These are phyloP conservation scores for Syncephalastrum sp. DNA, from an alignment of 371 early-diverging fungal genomes.

Conservation along the genomic window DNA sequence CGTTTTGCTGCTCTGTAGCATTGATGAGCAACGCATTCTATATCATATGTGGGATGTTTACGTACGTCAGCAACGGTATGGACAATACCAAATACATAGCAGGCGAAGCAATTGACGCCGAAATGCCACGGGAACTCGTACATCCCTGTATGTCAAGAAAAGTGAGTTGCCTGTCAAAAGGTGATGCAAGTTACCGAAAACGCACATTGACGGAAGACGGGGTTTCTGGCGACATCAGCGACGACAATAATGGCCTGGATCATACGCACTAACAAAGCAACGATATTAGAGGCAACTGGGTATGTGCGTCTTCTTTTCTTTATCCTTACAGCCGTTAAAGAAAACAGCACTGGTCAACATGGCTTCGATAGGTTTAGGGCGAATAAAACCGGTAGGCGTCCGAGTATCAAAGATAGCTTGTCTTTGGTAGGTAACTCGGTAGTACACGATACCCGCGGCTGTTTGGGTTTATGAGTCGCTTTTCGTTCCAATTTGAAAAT, in stretches of 20 bases:
- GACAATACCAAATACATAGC: constrained; percentile 44
- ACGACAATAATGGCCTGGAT: constrained; percentile 25
- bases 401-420: constrained; percentile 23
- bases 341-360: constrained; percentile 30
- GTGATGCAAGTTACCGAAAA: background rate
- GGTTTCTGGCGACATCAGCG: constrained; percentile 19
- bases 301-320: background rate
- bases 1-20: constrained; percentile 26
- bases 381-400: constrained; percentile 21
- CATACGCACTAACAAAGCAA: constrained; percentile 25
- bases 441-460: constrained; percentile 18
- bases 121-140: constrained; percentile 44
- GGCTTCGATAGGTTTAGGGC: constrained; percentile 40
- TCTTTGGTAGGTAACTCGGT: constrained; percentile 21
- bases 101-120: constrained; percentile 30
- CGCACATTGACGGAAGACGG: constrained; percentile 28
- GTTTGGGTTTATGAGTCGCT: background rate
- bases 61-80: constrained; percentile 39
- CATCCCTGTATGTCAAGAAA: constrained; percentile 16
- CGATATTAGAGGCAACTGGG: background rate
- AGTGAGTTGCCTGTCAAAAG: background rate
- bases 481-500: background rate
- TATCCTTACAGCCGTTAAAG: constrained; percentile 29
- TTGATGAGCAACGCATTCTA: background rate
- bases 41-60: constrained; percentile 1